phyloP scores from a whole-genome alignment of 495 filamentous ascomycete genomes.

The Penicillium egyptiacum region DNA sequence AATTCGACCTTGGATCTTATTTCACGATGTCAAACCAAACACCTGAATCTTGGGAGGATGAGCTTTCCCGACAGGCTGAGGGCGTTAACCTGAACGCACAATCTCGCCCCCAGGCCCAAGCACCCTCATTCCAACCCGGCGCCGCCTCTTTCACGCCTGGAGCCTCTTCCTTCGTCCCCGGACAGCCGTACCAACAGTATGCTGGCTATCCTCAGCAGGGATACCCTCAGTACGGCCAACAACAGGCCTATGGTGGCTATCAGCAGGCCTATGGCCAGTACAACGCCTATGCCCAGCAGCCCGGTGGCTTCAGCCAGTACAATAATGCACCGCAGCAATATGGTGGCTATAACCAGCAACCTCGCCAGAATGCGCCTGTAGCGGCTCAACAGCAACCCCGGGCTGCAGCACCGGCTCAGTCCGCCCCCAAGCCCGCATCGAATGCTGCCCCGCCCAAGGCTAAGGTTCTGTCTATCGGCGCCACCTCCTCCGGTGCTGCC shows the following conservation, averaged over 20 bases:
- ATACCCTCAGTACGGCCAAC: conserved; percentile 34
- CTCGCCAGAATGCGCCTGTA: conserved; percentile 44
- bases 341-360: conserved; percentile 48
- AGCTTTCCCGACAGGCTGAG: conserved; percentile 83
- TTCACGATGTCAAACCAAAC: conserved; percentile 72
- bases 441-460: conserved; percentile 38
- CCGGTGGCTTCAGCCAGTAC: conserved; percentile 58
- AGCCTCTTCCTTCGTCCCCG: conserved; percentile 75
- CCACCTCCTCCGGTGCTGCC: conserved; percentile 48
- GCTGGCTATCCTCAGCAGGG: conserved; percentile 44
- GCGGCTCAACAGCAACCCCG: conserved; percentile 56
- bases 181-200: conserved; percentile 59
- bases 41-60: conserved; percentile 95
- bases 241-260: conserved; percentile 52
- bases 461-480: conserved; percentile 37
- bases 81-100: conserved; percentile 78
- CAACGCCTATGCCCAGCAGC: conserved; percentile 44
- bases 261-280: conserved; percentile 54
- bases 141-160: conserved; percentile 79
- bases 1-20: conserved; percentile 25
- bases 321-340: conserved; percentile 54
- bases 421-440: conserved; percentile 34
- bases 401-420: conserved; percentile 37
- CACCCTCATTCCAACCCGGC: conserved; percentile 57
- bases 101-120: conserved; percentile 67